A percentile compares a stretch with the other conserved stretches of the same genome.
Conservation (phyloP, 169 alveolate genomes). For the Plasmodium yoelii region DNA sequence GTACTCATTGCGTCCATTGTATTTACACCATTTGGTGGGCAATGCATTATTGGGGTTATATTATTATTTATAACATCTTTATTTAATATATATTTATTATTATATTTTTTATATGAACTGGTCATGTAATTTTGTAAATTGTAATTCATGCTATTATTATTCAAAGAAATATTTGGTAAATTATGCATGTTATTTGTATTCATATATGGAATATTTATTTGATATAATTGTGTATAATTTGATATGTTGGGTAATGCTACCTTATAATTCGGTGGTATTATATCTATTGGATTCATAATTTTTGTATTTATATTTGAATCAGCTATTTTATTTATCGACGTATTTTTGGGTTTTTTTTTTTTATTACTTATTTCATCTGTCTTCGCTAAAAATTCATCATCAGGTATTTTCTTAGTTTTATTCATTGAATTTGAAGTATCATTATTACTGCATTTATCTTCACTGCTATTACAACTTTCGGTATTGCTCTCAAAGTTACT, state of each 20-base stretch:
- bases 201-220: neutral
- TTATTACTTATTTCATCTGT: neutral
- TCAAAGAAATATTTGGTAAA: neutral
- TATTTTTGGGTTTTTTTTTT: neutral
- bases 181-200: conserved; percentile 1
- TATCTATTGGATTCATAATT: neutral
- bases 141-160: conserved; percentile 6
- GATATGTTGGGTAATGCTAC: neutral
- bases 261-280: neutral
- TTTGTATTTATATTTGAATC: neutral
- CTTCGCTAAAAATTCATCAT: neutral
- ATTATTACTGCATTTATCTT: neutral
- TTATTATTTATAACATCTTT: conserved; percentile 24
- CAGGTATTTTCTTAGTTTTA: neutral
- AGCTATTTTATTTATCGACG: neutral
- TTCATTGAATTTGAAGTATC: neutral
- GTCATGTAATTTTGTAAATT: conserved; percentile 3
- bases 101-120: neutral
- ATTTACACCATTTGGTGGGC: neutral
- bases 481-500: neutral
- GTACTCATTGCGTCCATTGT: neutral
- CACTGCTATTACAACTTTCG: neutral
- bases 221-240: neutral
- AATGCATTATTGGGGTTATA: conserved; percentile 1
- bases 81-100: conserved; percentile 1